Conservation (phyloP, 345 rosid genomes). For the Hibiscus syriacus region DNA sequence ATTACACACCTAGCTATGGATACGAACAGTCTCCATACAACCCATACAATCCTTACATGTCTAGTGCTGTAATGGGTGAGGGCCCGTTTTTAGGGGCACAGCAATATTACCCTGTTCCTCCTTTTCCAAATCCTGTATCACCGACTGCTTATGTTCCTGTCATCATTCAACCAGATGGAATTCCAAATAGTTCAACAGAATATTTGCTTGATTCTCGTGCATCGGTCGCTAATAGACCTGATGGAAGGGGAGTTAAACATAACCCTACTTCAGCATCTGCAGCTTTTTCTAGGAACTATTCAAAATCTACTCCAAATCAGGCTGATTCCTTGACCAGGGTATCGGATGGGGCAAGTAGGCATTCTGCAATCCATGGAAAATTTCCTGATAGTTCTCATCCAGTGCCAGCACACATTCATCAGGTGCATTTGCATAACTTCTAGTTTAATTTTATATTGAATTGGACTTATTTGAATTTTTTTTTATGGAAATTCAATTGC, state of each 20-base stretch:
- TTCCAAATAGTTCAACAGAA: slow-evolving; percentile 31
- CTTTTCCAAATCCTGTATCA: slow-evolving; percentile 52
- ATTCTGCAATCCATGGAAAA: slow-evolving; percentile 31
- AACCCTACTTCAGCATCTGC: slow-evolving; percentile 42
- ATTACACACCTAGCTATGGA: slow-evolving; percentile 79
- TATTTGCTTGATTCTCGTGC: slow-evolving; percentile 38
- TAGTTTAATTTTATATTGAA: no score
- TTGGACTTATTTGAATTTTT: not conserved
- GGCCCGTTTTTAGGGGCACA: slow-evolving; percentile 50
- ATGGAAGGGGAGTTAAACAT: slow-evolving; percentile 41
- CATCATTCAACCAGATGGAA: slow-evolving; percentile 46
- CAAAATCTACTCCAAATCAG: slow-evolving; percentile 34
- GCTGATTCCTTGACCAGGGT: slow-evolving; percentile 33
- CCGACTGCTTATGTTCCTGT: slow-evolving; percentile 51
- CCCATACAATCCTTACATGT: slow-evolving; percentile 86
- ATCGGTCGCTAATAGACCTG: slow-evolving; percentile 28
- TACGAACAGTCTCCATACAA: slow-evolving; percentile 84
- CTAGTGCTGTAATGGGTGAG: slow-evolving; percentile 73
- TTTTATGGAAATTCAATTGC: not conserved
- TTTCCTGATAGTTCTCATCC: slow-evolving; percentile 29
- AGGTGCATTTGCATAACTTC: slow-evolving; percentile 34
- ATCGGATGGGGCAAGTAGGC: slow-evolving; percentile 45
- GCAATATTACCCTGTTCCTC: slow-evolving; percentile 56
- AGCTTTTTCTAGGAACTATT: slow-evolving; percentile 19
- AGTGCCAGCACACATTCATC: slow-evolving; percentile 29